Evolutionary conservation across 495 filamentous ascomycete genomes (phyloP), one percentile per base, ranked within the genome.

Genomic region (Aspergillus mulundensis): DNA sequence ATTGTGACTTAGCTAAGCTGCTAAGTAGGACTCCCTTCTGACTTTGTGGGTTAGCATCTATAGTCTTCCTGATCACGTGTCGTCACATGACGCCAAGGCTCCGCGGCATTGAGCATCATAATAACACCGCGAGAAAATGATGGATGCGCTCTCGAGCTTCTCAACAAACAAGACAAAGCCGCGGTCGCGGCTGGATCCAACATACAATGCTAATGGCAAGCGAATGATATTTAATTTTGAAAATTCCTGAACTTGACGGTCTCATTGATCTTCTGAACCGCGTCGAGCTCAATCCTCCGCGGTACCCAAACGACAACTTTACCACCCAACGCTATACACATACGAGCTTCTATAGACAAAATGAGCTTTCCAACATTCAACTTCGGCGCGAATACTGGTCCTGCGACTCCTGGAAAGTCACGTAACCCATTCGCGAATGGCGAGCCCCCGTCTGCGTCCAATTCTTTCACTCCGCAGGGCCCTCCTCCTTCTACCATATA

Each of bases 391-490:
- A 72, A 67, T 21, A 18, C 7, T 18, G 64, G 69, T 5, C 73
- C 74, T 2, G 67, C 69, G 39, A 78, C 76, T 0, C 76, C 76
- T 11, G 71, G 67, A n/a, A 76, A 73, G 54, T 63, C 63, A 20
- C 72, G 70, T 46, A 71, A 70, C 49, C 60, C 73, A 15, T 70
- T 74, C 54, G 68, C 70, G 51, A 70, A 85, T 64, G 78, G 84
- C 30, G 88, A 84, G 10, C 90, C 90, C 14, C 88, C 88, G 20
- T 84, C 83, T 3, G 82, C 81, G 34, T 71, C 79, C 10, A 75
- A 77, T 19, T 90, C 89, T 28, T 90, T 90, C 67, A 90, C 87
- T 24, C 89, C 90, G 11, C 82, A 80, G 55, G 88, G 86, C 28
- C 82, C 79, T 23, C 87, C 88, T 18, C 80, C 82, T 20, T 84